Evolutionary conservation across 2,329 filamentous ascomycete genomes (phyloP), one percentile per base, ranked within the genome.

Genomic region (Leptographium lundbergii): DNA sequence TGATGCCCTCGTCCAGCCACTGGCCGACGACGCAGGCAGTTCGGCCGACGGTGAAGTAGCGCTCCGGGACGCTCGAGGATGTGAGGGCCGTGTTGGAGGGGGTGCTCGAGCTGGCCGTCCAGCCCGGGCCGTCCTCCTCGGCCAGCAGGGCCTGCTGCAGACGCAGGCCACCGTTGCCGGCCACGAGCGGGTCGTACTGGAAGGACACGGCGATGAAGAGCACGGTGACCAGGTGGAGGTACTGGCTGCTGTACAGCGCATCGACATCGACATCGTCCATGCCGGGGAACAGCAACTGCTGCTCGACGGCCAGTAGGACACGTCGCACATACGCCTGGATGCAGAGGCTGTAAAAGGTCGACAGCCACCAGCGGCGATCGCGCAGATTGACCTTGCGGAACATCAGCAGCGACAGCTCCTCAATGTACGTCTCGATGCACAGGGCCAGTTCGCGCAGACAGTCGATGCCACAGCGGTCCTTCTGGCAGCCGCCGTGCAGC

Each of bases 301-400:
- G 68, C 48, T 69, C 68, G 14, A 69, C 65, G 29, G 62, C 61
- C 1, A 69, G 65, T 17, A 69, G 52, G 17, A 66, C 67, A 17
- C 68, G 67, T 14, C 68, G 64, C 14, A 69, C 67, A 39, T 68
- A 67, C 45, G 67, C 67, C 60, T 69, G 68, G 61, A 69, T 69
- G 59, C 63, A 68, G 5, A 69, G 61, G 54, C 67, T 68, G 60
- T 68, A 69, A 56, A 69, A 69, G 0, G 67, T 69, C 45, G 68
- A 69, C 10, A 69, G 57, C 68, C 68, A 69, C 68, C 68, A 69
- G 17, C 66, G 64, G 24, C 67, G 61, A 52, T 69, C 68, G 17
- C 67, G 64, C 62, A 69, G 64, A 32, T 69, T 69, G 56, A 69
- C 67, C 59, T 69, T 69, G 63, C 68, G 67, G 59, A 69, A 69